Evolutionary conservation across 805 yeast genomes (phyloP).

Genomic region (Candida anglica): DNA sequence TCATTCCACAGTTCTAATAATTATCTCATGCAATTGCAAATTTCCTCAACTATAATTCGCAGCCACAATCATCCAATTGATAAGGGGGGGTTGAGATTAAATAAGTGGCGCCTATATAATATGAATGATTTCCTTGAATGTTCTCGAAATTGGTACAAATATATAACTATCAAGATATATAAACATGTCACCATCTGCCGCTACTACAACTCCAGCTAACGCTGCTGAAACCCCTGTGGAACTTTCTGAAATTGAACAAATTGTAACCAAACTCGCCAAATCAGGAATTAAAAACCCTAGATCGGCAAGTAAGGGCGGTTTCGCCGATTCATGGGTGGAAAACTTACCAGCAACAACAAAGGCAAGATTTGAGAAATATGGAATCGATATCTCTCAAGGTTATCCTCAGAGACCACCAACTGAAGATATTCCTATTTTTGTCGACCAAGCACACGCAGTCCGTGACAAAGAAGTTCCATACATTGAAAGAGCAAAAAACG

Average conservation of each 20-base stretch:
- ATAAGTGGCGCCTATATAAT: too few relatives aligned
- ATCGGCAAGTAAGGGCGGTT: slow-evolving; percentile 6
- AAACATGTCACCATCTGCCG: slow-evolving; percentile 3
- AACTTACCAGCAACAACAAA: slow-evolving; percentile 18
- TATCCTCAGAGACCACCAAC: slow-evolving; percentile 20
- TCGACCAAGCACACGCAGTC: slow-evolving; percentile 24
- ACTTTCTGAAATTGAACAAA: not conserved
- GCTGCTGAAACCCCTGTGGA: too few relatives aligned
- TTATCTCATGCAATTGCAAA: too few relatives aligned
- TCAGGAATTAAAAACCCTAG: too few relatives aligned
- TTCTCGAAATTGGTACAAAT: too few relatives aligned
- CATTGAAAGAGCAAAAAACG: slow-evolving; percentile 23
- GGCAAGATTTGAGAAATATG: slow-evolving; percentile 18
- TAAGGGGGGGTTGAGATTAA: too few relatives aligned
- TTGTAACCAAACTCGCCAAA: not conserved
- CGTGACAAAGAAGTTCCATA: slow-evolving; percentile 19
- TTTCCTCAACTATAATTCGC: too few relatives aligned
- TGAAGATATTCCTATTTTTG: slow-evolving; percentile 21
- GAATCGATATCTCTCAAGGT: slow-evolving; percentile 22
- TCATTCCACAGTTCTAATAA: too few relatives aligned
- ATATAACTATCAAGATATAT: too few relatives aligned
- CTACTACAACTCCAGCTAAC: not conserved
- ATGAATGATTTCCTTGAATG: too few relatives aligned
- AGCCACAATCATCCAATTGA: too few relatives aligned
- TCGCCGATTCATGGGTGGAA: slow-evolving; percentile 11